Evolutionary conservation across 768 basidiomycete genomes (phyloP).

Genomic region (Flagelloscypha sp.): DNA sequence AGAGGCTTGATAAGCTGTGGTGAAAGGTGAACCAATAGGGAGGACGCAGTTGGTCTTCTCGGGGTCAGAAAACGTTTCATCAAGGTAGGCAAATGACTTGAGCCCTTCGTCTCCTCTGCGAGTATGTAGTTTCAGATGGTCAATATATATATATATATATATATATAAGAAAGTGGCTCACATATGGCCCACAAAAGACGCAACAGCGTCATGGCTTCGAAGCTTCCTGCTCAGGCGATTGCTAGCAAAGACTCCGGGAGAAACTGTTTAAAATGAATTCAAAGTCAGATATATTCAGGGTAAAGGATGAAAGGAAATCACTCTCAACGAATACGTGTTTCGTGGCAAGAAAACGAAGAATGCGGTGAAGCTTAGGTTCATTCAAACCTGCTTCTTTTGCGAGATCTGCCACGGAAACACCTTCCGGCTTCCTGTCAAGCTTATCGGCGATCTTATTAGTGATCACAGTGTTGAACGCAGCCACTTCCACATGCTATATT

Average conservation of each 20-base stretch:
- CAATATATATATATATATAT: too few relatives aligned
- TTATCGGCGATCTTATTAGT: conserved; percentile 32
- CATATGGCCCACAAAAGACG: conserved; percentile 18
- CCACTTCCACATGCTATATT: too few relatives aligned
- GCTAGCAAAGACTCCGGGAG: conserved; percentile 30
- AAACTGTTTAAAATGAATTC: too few relatives aligned
- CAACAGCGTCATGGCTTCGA: conserved; percentile 22
- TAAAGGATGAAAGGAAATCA: conserved; percentile 9
- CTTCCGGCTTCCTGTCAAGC: conserved; percentile 25
- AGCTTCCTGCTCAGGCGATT: conserved; percentile 31
- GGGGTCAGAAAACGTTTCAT: conserved; percentile 28
- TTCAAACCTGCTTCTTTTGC: conserved; percentile 23
- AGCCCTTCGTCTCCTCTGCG: conserved; percentile 13
- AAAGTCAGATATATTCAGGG: too few relatives aligned
- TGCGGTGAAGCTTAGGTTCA: conserved; percentile 25
- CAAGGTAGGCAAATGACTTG: conserved; percentile 18
- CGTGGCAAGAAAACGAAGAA: conserved; percentile 30
- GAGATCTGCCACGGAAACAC: conserved; percentile 27
- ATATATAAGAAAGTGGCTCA: conserved; percentile 9
- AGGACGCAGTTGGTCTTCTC: conserved; percentile 14
- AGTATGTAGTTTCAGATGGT: not conserved
- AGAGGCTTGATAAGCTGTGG: too few relatives aligned
- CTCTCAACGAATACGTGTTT: conserved; percentile 34
- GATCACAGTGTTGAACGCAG: too few relatives aligned
- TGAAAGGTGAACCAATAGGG: conserved; percentile 5